These are phyloP conservation scores for Polygonum aviculare DNA, from an alignment of 148 eudicot species.

Conservation along the genomic window DNA sequence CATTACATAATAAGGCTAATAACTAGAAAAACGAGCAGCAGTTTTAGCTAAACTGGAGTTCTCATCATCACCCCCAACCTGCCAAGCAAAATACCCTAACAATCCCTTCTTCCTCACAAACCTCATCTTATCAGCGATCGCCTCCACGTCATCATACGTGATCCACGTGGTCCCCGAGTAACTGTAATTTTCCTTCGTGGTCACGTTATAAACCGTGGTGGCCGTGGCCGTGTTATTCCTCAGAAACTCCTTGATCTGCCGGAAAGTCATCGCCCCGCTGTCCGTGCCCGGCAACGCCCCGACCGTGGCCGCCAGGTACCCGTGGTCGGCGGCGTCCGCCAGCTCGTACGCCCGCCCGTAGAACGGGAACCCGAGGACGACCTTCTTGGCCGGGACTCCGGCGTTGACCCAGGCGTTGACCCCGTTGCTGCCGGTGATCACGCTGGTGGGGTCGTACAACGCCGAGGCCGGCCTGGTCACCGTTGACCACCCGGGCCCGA, in stretches of 20 bases:
- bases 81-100: constrained; percentile 58
- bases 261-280: constrained; percentile 18
- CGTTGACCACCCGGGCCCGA: constrained; percentile 13
- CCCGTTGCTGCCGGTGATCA: constrained; percentile 27
- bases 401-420: constrained; percentile 29
- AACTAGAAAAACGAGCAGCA: neutral
- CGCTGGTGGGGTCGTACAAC: constrained; percentile 25
- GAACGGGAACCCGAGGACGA: constrained; percentile 44
- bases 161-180: constrained; percentile 53
- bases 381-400: constrained; percentile 19
- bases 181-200: constrained; percentile 34
- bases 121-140: constrained; percentile 31
- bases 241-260: constrained; percentile 21
- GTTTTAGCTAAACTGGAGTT: constrained; percentile 43
- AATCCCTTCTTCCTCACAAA: constrained; percentile 35
- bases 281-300: constrained; percentile 8
- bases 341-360: constrained; percentile 43
- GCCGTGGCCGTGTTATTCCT: constrained; percentile 13
- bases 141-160: constrained; percentile 38
- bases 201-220: constrained; percentile 21
- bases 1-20: neutral
- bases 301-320: constrained; percentile 18
- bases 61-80: constrained; percentile 26
- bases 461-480: constrained; percentile 26
- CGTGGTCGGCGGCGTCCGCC: constrained; percentile 24